Evolutionary conservation across 1,284 basidiomycete genomes (phyloP), one percentile per base, ranked within the genome.

Genomic region (Cerrena zonata): DNA sequence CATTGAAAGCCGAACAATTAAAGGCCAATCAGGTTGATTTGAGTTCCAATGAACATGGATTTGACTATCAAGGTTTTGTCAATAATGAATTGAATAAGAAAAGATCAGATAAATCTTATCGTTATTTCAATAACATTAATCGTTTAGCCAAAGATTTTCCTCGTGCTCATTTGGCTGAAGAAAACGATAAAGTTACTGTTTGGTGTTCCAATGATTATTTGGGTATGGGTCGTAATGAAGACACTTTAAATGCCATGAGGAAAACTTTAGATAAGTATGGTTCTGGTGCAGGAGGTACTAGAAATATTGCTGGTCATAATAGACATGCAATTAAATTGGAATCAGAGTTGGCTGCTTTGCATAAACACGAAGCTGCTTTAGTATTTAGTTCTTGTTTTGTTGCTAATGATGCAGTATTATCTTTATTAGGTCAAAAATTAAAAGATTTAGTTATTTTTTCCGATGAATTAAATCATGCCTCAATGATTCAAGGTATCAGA

Each of bases 321-420:
- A 91, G 91, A n/a, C 84, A 96, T 76, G 94, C 98, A 72, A 82
- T 99, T 26, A 80, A 86, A 15, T 83, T 98, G 61, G 96, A 99
- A 72, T 84, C 88, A 57, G 94, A 97, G 65, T 71, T 99, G 26
- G 94, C 96, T 4, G 72, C 83, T 18, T 79, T 99, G 41, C 96
- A 99, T 69, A 89, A 91, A 69, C 99, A 99, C 73, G 80, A 84
- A 24, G 89, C 90, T 0, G 94, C 95, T 3, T 83, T 99, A 40
- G 94, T 98, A 56, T 99, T 99, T 71, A 96, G 93, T n/a, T 98
- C 94, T 15, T 99, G 96, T 79, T 99, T 97, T 71, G 95, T 99
- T 50, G 96, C 96, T 65, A 99, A 99, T 72, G 96, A 98, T 63
- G 95, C 95, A 38, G 94, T 94, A n/a, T 82, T 99, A 36, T 82